Evolutionary conservation across 1,284 basidiomycete species (phyloP).

Genomic region (Ganoderma sinense): DNA sequence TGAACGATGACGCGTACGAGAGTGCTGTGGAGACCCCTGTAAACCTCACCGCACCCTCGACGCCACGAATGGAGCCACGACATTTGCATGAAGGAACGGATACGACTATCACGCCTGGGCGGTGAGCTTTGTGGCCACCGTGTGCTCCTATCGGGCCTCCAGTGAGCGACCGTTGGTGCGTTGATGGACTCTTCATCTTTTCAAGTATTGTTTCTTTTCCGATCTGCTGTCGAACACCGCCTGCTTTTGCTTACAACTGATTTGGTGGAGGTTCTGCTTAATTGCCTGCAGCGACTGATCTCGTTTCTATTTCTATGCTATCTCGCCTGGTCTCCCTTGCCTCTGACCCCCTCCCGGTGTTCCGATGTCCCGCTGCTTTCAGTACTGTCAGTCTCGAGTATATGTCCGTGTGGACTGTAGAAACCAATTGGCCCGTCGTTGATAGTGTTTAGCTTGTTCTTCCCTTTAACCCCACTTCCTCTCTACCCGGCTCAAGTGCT

Average conservation of each 20-base stretch:
- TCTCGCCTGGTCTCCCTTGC: not conserved
- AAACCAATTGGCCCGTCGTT: not conserved
- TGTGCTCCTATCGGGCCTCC: not conserved
- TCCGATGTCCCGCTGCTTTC: not conserved
- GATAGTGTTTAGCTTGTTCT: not conserved
- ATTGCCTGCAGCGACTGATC: not conserved
- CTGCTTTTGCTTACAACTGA: not conserved
- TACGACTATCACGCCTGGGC: conserved; percentile 31
- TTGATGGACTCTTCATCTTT: conserved; percentile 5
- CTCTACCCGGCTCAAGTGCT: not conserved
- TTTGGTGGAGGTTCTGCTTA: not conserved
- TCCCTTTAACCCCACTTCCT: not conserved
- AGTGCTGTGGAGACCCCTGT: conserved; percentile 27
- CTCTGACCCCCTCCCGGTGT: not conserved
- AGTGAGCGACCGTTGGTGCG: conserved; percentile 15
- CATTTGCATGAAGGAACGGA: conserved; percentile 36
- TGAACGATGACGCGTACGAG: conserved; percentile 24
- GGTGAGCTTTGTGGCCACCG: conserved; percentile 9
- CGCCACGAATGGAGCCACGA: conserved; percentile 31
- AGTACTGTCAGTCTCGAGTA: not conserved
- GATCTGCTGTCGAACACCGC: not conserved
- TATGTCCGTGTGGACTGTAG: not conserved
- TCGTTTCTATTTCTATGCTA: conserved; percentile 16
- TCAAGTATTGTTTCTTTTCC: not conserved
- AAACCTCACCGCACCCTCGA: conserved; percentile 26